phyloP scores from a whole-genome alignment of 768 basidiomycete species.

The Bullera alba region DNA sequence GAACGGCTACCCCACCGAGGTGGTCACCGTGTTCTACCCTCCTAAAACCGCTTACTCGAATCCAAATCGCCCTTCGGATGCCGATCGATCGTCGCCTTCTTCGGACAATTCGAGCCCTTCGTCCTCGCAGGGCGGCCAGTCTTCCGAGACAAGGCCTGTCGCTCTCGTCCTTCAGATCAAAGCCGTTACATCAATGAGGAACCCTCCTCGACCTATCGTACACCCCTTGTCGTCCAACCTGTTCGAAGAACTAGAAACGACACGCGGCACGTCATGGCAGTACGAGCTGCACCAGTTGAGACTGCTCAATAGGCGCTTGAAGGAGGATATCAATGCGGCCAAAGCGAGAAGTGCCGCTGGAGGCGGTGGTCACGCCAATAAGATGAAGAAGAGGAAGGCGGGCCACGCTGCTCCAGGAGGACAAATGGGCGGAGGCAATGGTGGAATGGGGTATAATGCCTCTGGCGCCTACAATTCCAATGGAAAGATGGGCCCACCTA shows the following conservation, averaged over 20 bases:
- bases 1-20: conserved; percentile 39
- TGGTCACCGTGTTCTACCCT: conserved; percentile 44
- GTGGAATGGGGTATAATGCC: no score
- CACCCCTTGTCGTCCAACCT: conserved; percentile 50
- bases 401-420: conserved; percentile 6
- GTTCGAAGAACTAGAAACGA: conserved; percentile 65
- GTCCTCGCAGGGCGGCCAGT: conserved; percentile 4
- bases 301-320: conserved; percentile 60
- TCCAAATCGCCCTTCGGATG: conserved; percentile 9
- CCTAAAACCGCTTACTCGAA: conserved; percentile 4
- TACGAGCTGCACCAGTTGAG: conserved; percentile 81
- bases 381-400: conserved; percentile 20
- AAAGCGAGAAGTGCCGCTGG: conserved; percentile 8
- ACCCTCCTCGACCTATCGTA: conserved; percentile 25
- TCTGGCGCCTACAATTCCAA: no score
- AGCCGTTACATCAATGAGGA: conserved; percentile 8
- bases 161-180: conserved; percentile 44
- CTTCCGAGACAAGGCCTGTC: conserved; percentile 19
- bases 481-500: conserved; percentile 23
- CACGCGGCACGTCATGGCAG: conserved; percentile 77
- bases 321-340: conserved; percentile 53
- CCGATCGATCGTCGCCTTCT: conserved; percentile 5
- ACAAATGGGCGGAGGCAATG: conserved; percentile 1
- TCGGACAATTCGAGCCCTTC: conserved; percentile 8
- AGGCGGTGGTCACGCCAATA: conserved; percentile 12